Evolutionary conservation across 306 rosid species (phyloP).

Genomic region (Lithocarpus polystachyus): DNA sequence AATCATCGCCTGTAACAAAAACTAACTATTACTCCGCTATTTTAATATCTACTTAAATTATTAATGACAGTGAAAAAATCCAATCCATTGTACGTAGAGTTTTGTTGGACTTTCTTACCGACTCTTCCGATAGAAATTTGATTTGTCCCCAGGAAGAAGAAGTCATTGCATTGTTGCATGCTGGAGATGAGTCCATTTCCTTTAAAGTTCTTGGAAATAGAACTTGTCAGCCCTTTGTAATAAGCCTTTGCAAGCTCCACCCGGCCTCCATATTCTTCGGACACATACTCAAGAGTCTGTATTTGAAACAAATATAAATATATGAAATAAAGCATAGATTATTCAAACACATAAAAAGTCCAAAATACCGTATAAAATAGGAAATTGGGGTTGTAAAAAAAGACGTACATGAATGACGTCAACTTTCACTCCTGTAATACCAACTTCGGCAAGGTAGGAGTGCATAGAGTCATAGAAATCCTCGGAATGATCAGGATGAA

Average conservation of each 20-base stretch:
- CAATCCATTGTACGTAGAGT: too few species aligned
- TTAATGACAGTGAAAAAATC: too few species aligned
- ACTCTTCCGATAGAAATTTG: constrained; percentile 70
- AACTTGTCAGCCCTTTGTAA: constrained; percentile 53
- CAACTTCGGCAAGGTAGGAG: constrained; percentile 63
- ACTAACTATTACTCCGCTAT: too few species aligned
- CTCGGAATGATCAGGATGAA: constrained; percentile 54
- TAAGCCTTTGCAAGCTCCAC: constrained; percentile 77
- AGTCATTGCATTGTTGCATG: constrained; percentile 91
- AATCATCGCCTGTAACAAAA: constrained; percentile 68
- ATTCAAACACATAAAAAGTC: too few species aligned
- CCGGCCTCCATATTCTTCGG: constrained; percentile 75
- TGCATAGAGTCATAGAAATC: constrained; percentile 78
- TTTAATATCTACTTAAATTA: too few species aligned
- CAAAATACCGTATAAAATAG: too few species aligned
- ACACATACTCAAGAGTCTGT: constrained; percentile 66
- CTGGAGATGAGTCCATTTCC: constrained; percentile 77
- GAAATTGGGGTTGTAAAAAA: neutral
- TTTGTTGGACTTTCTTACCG: constrained; percentile 35
- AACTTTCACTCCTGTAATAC: constrained; percentile 77
- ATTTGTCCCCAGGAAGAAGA: constrained; percentile 78
- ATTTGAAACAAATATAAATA: neutral
- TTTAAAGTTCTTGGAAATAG: constrained; percentile 63
- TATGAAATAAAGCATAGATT: neutral
- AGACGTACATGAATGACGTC: constrained; percentile 75